Conservation (phyloP, 495 filamentous ascomycete species). For the Aspergillus egyptiacus region DNA sequence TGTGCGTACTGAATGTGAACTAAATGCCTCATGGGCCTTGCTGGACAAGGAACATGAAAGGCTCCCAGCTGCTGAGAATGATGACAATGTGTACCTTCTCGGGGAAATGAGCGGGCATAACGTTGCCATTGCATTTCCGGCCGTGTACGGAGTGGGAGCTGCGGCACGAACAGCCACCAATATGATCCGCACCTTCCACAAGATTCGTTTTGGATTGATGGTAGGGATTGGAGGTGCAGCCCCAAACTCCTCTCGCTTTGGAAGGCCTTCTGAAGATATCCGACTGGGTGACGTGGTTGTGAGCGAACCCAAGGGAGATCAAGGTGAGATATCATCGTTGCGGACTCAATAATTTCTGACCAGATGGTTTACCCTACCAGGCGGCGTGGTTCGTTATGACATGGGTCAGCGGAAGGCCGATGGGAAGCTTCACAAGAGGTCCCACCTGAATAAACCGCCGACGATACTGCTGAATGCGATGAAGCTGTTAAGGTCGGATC, state of each 20-base stretch:
- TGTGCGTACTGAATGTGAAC: slow-evolving; percentile 9
- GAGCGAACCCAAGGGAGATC: slow-evolving; percentile 8
- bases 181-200: slow-evolving; percentile 28
- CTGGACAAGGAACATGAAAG: slow-evolving; percentile 12
- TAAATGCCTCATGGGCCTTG: slow-evolving; percentile 9
- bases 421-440: slow-evolving; percentile 6
- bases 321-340: slow-evolving; percentile 2
- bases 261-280: slow-evolving; percentile 3
- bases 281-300: slow-evolving; percentile 16
- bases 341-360: neutral
- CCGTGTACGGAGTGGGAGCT: slow-evolving; percentile 2
- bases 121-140: slow-evolving; percentile 12
- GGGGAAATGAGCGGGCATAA: slow-evolving; percentile 14
- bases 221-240: slow-evolving; percentile 43
- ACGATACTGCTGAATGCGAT: slow-evolving; percentile 7
- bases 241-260: neutral
- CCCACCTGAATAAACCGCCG: slow-evolving; percentile 11
- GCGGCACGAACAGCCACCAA: slow-evolving; percentile 4
- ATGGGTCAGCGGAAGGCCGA: slow-evolving; percentile 10
- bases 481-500: slow-evolving; percentile 6
- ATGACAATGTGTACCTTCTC: slow-evolving; percentile 13
- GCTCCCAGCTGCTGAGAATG: neutral
- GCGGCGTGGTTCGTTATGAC: slow-evolving; percentile 14
- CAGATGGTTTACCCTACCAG: neutral
- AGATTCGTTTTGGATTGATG: slow-evolving; percentile 39